phyloP scores from a whole-genome alignment of 805 yeast species.

The Candida berthetii region DNA sequence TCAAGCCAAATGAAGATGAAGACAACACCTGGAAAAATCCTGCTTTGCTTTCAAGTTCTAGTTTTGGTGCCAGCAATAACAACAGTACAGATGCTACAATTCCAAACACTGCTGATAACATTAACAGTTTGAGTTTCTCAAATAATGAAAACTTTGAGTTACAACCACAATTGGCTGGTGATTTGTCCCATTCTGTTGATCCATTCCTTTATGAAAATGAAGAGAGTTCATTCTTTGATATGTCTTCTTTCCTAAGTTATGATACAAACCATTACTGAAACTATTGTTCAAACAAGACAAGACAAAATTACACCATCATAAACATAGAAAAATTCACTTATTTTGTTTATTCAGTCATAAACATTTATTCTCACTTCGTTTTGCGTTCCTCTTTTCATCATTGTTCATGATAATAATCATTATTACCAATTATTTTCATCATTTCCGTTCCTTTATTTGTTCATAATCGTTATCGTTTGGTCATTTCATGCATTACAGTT shows the following conservation, averaged over 20 bases:
- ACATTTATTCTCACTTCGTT: not conserved
- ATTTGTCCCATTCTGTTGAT: not conserved
- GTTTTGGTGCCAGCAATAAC: not conserved
- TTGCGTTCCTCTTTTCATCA: not conserved
- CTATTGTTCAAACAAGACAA: not conserved
- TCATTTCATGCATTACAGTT: not conserved
- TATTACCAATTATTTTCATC: not conserved
- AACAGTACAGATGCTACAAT: not conserved
- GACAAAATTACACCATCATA: not conserved
- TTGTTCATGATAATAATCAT: not conserved
- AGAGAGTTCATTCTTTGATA: not conserved
- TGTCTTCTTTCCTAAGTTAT: not conserved
- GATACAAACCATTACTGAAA: not conserved
- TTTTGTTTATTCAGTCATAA: not conserved
- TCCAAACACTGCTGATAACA: not conserved
- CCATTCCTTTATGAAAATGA: not conserved
- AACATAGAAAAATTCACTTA: not conserved
- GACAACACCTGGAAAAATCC: not conserved
- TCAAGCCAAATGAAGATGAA: not conserved
- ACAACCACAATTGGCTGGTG: not conserved
- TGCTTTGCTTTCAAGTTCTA: not conserved
- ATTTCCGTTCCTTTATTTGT: not conserved
- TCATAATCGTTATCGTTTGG: not conserved
- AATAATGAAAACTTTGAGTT: not conserved
- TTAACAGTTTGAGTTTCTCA: not conserved